A percentile compares a stretch with the other conserved stretches of the same genome.
Evolutionary conservation across 2,329 filamentous ascomycete genomes (phyloP).

Genomic region (Stagonosporopsis cucurbitacearum): DNA sequence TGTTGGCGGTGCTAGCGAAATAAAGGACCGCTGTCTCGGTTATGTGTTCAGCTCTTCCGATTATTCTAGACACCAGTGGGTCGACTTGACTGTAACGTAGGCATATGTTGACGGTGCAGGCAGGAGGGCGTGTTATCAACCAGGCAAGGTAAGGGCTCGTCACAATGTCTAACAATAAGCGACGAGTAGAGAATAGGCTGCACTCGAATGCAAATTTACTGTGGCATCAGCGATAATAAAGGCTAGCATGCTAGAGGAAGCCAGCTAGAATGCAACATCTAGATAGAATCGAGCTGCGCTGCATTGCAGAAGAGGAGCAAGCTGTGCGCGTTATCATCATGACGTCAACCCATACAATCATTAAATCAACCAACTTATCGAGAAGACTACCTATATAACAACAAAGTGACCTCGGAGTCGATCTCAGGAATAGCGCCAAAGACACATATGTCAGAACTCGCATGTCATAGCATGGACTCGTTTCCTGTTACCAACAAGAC

Average conservation of each 20-base stretch:
- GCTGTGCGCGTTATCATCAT: constrained; percentile 11
- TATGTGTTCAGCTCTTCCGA: not conserved
- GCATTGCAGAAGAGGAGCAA: not conserved
- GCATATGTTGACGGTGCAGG: not conserved
- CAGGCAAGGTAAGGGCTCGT: too few relatives aligned
- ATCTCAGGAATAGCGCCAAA: too few relatives aligned
- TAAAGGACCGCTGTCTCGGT: not conserved
- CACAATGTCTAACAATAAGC: too few relatives aligned
- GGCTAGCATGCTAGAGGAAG: too few relatives aligned
- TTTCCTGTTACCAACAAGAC: constrained; percentile 51
- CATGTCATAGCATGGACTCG: constrained; percentile 40
- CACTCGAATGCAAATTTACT: too few relatives aligned
- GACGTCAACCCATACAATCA: constrained; percentile 15
- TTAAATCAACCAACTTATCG: constrained; percentile 1
- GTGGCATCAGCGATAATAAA: too few relatives aligned
- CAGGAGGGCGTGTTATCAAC: not conserved
- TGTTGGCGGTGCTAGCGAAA: not conserved
- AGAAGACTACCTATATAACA: not conserved
- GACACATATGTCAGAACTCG: constrained; percentile 3
- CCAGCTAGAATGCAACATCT: too few relatives aligned
- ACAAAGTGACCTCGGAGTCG: not conserved
- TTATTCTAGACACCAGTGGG: not conserved
- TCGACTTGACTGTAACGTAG: not conserved
- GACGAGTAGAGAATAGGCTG: too few relatives aligned
- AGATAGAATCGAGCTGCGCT: not conserved